Evolutionary conservation across 1,284 basidiomycete genomes (phyloP), one percentile per base, ranked within the genome.

Genomic region (Boletellus deceptivus): DNA sequence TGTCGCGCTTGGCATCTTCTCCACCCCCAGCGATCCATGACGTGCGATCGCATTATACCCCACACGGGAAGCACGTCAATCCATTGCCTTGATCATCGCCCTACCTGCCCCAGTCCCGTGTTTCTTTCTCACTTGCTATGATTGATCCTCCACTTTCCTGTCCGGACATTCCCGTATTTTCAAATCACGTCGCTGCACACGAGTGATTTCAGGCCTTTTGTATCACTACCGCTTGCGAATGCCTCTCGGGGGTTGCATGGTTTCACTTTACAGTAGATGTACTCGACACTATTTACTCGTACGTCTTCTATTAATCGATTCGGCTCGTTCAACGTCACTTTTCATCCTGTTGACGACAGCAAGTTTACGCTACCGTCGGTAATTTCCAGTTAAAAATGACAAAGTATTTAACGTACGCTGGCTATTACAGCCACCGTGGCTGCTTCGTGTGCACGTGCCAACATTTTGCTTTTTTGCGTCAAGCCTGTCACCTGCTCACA

Each of bases 31-130:
- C 56, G 53, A 67, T 69, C 50, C 69, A 71, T 55, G 65, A 70
- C 42, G 59, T 69, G 56, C 69, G 65, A 55, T 61, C 69, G 46
- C 69, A 70, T 27, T 67, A 67, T 69, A 64, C 68, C 59, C 49
- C 68, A 51, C 69, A 70, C 37, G 69, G 67, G 52, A 71, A 70
- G 48, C 69, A 71, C 50, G 65, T 70, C 55, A 71, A 70, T 55
- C 68, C 67, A 44, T 53, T 67, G 43, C 65, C 69, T 60, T 67
- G 68, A 71, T 65, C 49, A 45, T 60, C 58, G 53, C 46, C 47
- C 45, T 48, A 34, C 47, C 50, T 51, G 42, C 55, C 54, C 42
- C 46, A 52, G 50, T 48, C 42, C 43, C 54, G 49, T 49, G 52
- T 55, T 55, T 50, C 46, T 50, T 45, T 53, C 59, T 49, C 34